Evolutionary conservation across 371 early-diverging fungal genomes (phyloP).

Genomic region (Mycotypha africana): DNA sequence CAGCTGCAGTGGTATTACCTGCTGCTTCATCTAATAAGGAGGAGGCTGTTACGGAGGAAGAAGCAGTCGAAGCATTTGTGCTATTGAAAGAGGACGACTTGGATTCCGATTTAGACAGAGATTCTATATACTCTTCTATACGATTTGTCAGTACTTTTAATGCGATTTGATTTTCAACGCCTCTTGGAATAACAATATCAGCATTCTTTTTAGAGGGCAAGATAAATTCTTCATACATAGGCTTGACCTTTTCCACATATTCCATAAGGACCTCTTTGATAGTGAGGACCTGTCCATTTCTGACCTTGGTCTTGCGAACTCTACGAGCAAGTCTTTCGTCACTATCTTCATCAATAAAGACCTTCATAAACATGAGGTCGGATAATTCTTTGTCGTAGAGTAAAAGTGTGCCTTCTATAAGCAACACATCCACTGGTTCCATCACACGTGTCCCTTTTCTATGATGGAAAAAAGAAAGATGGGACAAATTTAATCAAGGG

Average conservation of each 20-base stretch:
- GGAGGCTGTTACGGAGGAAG: no score
- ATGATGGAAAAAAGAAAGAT: neutral
- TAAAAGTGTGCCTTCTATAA: constrained; percentile 60
- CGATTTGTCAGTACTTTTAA: constrained; percentile 67
- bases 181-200: constrained; percentile 85
- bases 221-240: constrained; percentile 82
- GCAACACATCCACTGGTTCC: constrained; percentile 48
- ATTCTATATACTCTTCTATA: constrained; percentile 48
- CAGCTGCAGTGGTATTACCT: constrained; percentile 5
- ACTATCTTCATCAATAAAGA: constrained; percentile 64
- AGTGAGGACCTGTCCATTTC: constrained; percentile 29
- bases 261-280: constrained; percentile 55
- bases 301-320: constrained; percentile 23
- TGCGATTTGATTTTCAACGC: constrained; percentile 69
- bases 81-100: no score
- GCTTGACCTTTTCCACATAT: constrained; percentile 79
- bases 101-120: constrained; percentile 1
- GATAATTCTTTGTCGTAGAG: constrained; percentile 51
- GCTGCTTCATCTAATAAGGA: constrained; percentile 3
- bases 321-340: constrained; percentile 55
- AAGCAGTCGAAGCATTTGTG: no score
- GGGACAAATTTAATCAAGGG: no score
- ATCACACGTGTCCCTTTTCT: constrained; percentile 27
- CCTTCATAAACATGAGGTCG: constrained; percentile 55
- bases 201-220: constrained; percentile 80